phyloP scores from a whole-genome alignment of 768 basidiomycete genomes.

The Pholiota microspora region DNA sequence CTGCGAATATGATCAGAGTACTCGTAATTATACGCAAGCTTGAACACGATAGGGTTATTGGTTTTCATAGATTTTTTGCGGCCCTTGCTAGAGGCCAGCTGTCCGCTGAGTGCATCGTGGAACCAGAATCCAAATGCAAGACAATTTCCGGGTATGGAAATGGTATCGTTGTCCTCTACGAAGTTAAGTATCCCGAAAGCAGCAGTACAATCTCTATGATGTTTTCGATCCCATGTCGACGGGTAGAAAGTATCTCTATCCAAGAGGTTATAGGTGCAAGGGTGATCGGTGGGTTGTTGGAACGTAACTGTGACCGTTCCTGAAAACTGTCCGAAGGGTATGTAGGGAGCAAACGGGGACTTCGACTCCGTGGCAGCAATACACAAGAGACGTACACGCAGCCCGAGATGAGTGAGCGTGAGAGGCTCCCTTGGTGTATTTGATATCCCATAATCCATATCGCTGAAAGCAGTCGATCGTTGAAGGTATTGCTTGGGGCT shows the following conservation, averaged over 20 bases:
- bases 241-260: slow-evolving; percentile 4
- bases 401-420: slow-evolving; percentile 4
- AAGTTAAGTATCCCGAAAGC: slow-evolving; percentile 3
- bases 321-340: slow-evolving; percentile 3
- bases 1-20: neutral
- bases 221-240: neutral
- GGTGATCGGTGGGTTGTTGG: neutral
- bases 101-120: slow-evolving; percentile 1
- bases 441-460: slow-evolving; percentile 2
- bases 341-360: neutral
- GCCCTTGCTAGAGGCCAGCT: slow-evolving; percentile 6
- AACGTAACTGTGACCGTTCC: neutral
- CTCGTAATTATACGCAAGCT: slow-evolving; percentile 1
- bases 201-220: neutral
- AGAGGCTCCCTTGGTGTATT: slow-evolving; percentile 5
- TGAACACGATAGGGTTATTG: neutral
- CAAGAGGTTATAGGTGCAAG: slow-evolving; percentile 1
- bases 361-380: neutral
- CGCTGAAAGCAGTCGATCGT: slow-evolving; percentile 1
- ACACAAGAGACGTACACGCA: slow-evolving; percentile 1
- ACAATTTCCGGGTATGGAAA: slow-evolving; percentile 1
- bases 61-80: slow-evolving; percentile 4
- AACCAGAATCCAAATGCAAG: slow-evolving; percentile 7
- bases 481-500: slow-evolving; percentile 5
- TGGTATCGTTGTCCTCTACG: slow-evolving; percentile 6